phyloP scores from a whole-genome alignment of 192 early-diverging fungal genomes.

The Thamnidium elegans region DNA sequence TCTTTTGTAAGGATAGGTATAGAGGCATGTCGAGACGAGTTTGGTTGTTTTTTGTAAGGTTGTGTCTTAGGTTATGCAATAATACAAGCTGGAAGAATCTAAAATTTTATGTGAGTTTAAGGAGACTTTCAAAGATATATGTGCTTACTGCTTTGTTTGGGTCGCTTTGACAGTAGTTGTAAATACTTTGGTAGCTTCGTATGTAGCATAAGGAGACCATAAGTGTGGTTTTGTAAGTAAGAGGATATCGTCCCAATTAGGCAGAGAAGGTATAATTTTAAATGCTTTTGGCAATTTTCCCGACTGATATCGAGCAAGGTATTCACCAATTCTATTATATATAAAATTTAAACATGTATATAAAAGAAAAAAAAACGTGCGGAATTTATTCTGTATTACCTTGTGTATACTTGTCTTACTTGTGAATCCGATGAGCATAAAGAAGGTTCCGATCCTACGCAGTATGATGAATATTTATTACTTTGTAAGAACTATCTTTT shows the following conservation, averaged over 20 bases:
- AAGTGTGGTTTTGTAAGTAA: conserved; percentile 2
- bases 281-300: conserved; percentile 12
- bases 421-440: conserved; percentile 1
- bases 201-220: conserved; percentile 13
- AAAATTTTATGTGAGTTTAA: too few relatives aligned
- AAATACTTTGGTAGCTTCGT: conserved; percentile 11
- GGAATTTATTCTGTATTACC: not conserved
- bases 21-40: not conserved
- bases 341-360: not conserved
- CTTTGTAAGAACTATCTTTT: not conserved
- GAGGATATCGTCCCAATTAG: conserved; percentile 20
- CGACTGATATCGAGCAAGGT: conserved; percentile 1
- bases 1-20: not conserved
- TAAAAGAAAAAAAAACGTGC: too few relatives aligned
- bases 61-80: not conserved
- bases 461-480: not conserved
- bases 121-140: too few relatives aligned
- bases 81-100: conserved; percentile 6
- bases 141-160: conserved; percentile 3
- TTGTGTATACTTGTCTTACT: conserved; percentile 8
- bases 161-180: not conserved
- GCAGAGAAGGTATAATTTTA: conserved; percentile 6
- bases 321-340: conserved; percentile 5
- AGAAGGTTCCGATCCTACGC: not conserved
- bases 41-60: not conserved